These are phyloP conservation scores for Apiotrichum brassicae DNA, from an alignment of 1,284 basidiomycete genomes.

Conservation along the genomic window DNA sequence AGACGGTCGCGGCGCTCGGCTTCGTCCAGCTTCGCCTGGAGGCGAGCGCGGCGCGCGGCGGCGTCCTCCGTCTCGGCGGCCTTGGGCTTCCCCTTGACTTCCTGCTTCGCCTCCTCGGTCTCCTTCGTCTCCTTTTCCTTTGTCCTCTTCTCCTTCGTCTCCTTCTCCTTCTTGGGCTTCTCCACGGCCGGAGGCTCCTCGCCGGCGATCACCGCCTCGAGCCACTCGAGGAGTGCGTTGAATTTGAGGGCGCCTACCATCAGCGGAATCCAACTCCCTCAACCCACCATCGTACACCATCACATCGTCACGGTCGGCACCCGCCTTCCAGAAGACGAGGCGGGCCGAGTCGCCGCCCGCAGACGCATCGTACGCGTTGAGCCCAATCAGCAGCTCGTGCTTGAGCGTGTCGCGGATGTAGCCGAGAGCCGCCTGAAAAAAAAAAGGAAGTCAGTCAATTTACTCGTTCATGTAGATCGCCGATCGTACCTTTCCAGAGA, in stretches of 20 bases:
- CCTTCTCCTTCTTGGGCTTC: background rate
- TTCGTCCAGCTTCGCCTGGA: slow-evolving; percentile 38
- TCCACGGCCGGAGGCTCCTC: background rate
- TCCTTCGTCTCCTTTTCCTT: background rate
- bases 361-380: slow-evolving; percentile 25
- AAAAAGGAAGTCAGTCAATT: too few relatives aligned
- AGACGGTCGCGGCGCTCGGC: slow-evolving; percentile 35
- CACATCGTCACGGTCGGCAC: slow-evolving; percentile 16
- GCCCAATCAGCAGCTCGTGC: slow-evolving; percentile 48
- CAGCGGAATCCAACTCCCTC: background rate
- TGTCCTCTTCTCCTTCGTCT: background rate
- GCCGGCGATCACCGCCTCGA: slow-evolving; percentile 21
- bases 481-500: slow-evolving; percentile 53
- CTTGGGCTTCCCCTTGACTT: slow-evolving; percentile 15
- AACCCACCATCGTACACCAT: slow-evolving; percentile 38
- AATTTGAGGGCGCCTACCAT: slow-evolving; percentile 42
- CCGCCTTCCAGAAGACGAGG: slow-evolving; percentile 33
- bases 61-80: slow-evolving; percentile 11
- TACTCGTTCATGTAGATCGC: too few relatives aligned
- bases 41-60: slow-evolving; percentile 22
- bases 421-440: slow-evolving; percentile 59
- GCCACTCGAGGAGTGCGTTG: slow-evolving; percentile 42
- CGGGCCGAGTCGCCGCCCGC: slow-evolving; percentile 33
- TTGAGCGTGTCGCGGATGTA: slow-evolving; percentile 58
- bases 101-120: slow-evolving; percentile 7